These are phyloP conservation scores for Talaromyces thailandensis DNA, from an alignment of 495 filamentous ascomycete species.

Conservation along the genomic window DNA sequence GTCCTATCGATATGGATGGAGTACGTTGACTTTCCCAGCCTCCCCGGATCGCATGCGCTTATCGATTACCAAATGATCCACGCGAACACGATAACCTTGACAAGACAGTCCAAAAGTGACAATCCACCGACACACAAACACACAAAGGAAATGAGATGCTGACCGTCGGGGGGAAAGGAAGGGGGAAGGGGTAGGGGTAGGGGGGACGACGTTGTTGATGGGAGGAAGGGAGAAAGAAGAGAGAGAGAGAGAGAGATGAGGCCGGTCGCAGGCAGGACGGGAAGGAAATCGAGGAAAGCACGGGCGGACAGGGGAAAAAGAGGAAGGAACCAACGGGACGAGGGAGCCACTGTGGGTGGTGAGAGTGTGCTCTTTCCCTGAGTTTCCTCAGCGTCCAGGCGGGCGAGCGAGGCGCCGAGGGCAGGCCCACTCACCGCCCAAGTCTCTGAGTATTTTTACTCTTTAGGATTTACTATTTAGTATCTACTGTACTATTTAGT, in stretches of 20 bases:
- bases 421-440: slow-evolving; percentile 8
- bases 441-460: too few relatives aligned
- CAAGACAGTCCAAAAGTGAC: background rate
- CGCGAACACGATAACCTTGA: background rate
- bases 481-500: background rate
- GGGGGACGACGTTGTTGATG: slow-evolving; percentile 6
- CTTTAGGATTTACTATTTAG: too few relatives aligned
- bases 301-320: slow-evolving; percentile 10
- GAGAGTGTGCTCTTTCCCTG: background rate
- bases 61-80: slow-evolving; percentile 7
- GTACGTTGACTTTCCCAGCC: slow-evolving; percentile 1
- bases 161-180: slow-evolving; percentile 7
- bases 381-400: background rate
- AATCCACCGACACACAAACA: background rate
- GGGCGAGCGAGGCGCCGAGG: background rate
- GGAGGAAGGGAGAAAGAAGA: slow-evolving; percentile 9
- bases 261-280: background rate
- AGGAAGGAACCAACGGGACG: slow-evolving; percentile 6
- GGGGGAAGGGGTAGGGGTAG: background rate
- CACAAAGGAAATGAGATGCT: slow-evolving; percentile 10
- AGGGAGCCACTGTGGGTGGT: background rate
- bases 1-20: background rate
- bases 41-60: slow-evolving; percentile 7
- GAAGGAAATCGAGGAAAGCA: background rate
- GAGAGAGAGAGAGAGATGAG: slow-evolving; percentile 8